phyloP scores from a whole-genome alignment of 352 stramenopile genomes.

The Sclerospora graminicola region DNA sequence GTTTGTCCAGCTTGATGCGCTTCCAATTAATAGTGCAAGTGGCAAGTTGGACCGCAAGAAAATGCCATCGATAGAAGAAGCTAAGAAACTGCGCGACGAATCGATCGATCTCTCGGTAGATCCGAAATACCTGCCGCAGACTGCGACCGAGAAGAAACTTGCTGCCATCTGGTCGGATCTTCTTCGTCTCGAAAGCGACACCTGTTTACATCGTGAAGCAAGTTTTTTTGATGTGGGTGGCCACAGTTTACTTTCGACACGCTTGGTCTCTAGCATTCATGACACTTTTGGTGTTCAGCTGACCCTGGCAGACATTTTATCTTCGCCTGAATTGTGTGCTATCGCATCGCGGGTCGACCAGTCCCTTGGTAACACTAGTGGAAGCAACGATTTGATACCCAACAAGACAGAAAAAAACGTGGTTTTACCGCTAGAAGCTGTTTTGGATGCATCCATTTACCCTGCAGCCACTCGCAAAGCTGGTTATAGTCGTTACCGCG shows the following conservation, averaged over 20 bases:
- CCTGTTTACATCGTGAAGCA: conserved; percentile 39
- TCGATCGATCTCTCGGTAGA: conserved; percentile 61
- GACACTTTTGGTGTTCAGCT: conserved; percentile 54
- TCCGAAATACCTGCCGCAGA: conserved; percentile 34
- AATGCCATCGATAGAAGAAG: conserved; percentile 62
- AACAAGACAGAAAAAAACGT: conserved; percentile 26
- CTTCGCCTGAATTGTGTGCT: conserved; percentile 38
- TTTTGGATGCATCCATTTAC: conserved; percentile 61
- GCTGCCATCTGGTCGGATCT: conserved; percentile 56
- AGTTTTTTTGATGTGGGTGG: conserved; percentile 80
- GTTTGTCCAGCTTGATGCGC: conserved; percentile 71
- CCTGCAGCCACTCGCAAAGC: conserved; percentile 56
- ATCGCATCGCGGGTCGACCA: conserved; percentile 50
- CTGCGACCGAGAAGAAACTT: conserved; percentile 46
- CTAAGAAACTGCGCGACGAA: conserved; percentile 53
- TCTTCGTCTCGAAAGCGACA: conserved; percentile 46
- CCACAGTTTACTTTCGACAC: conserved; percentile 66
- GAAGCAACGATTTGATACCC: not conserved
- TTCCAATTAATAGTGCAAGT: conserved; percentile 79
- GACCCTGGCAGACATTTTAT: conserved; percentile 68
- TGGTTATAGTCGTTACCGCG: conserved; percentile 69
- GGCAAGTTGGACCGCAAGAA: conserved; percentile 87
- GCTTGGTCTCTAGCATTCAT: conserved; percentile 60
- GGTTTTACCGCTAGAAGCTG: conserved; percentile 52
- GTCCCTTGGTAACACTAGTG: conserved; percentile 5